phyloP scores from a whole-genome alignment of 2,329 filamentous ascomycete species.

The Emmonsiellopsis sp. region DNA sequence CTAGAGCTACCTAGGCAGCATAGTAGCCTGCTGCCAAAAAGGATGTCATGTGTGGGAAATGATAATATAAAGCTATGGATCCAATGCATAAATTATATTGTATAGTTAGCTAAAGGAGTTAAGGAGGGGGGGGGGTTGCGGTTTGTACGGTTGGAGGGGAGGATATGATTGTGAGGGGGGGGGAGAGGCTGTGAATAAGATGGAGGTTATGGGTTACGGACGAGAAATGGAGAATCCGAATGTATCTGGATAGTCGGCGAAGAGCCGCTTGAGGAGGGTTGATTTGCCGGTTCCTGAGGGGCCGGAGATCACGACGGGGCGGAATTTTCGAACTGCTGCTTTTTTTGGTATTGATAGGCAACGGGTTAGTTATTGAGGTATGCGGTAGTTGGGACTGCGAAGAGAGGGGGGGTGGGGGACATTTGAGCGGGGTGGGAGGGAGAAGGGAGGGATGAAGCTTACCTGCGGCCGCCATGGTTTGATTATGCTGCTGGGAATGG shows the following conservation, averaged over 20 bases:
- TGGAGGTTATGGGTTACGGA: conserved; percentile 12
- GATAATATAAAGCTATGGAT: no score
- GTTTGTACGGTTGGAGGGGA: conserved; percentile 10
- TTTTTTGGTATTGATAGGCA: background rate
- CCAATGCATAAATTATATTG: no score
- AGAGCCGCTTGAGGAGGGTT: conserved; percentile 33
- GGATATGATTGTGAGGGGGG: conserved; percentile 9
- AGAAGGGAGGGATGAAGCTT: background rate
- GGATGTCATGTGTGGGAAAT: no score
- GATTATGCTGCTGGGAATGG: background rate
- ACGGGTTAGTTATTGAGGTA: background rate
- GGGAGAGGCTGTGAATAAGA: conserved; percentile 5
- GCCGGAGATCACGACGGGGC: conserved; percentile 34
- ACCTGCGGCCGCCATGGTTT: background rate
- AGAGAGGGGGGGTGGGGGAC: no score
- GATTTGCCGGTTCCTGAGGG: conserved; percentile 35
- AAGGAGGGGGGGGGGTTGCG: no score
- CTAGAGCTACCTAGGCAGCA: no score
- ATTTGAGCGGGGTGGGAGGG: background rate
- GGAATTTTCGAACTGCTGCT: conserved; percentile 19
- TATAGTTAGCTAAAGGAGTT: no score
- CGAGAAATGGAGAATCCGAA: conserved; percentile 35
- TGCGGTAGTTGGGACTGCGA: background rate
- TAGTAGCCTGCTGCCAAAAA: no score
- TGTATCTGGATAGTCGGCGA: conserved; percentile 31